Conservation (phyloP, 2,329 filamentous ascomycete genomes). For the Aspergillus neotritici region DNA sequence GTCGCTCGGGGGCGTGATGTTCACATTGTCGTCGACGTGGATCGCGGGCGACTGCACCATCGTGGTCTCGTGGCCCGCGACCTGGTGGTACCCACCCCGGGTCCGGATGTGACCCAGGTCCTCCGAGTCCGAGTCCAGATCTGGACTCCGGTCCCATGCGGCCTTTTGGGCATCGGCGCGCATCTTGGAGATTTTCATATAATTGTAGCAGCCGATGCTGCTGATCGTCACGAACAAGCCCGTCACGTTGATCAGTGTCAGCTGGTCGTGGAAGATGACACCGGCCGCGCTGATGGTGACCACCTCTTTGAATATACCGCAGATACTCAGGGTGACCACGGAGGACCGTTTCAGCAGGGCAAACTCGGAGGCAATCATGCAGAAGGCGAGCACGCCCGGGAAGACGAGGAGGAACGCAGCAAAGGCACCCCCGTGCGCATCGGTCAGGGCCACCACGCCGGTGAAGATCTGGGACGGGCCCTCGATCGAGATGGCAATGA, state of each 20-base stretch:
- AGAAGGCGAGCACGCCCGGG: conserved; percentile 83
- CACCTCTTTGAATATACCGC: conserved; percentile 98
- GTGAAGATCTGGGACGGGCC: conserved; percentile 63
- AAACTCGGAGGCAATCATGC: conserved; percentile 96
- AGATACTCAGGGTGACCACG: conserved; percentile 92
- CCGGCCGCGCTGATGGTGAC: conserved; percentile 88
- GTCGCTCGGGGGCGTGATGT: conserved; percentile 21
- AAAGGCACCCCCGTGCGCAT: conserved; percentile 61
- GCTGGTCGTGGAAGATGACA: conserved; percentile 77
- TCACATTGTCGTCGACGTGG: conserved; percentile 21
- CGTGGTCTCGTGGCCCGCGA: conserved; percentile 20
- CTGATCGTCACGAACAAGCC: conserved; percentile 82
- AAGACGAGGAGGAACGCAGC: conserved; percentile 75
- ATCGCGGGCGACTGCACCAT: conserved; percentile 15
- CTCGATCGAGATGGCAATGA: conserved; percentile 81
- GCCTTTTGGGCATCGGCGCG: conserved; percentile 61
- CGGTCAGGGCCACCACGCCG: conserved; percentile 59
- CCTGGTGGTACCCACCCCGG: conserved; percentile 22
- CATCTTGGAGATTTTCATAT: conserved; percentile 90
- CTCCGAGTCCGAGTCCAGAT: conserved; percentile 25
- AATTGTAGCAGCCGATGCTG: conserved; percentile 88
- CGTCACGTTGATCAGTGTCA: conserved; percentile 80
- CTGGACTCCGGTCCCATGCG: conserved; percentile 21
- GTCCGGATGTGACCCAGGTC: conserved; percentile 20
- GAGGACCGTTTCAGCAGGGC: conserved; percentile 90